Conservation (phyloP, 208 protist genomes). For the Leishmania turanica region DNA sequence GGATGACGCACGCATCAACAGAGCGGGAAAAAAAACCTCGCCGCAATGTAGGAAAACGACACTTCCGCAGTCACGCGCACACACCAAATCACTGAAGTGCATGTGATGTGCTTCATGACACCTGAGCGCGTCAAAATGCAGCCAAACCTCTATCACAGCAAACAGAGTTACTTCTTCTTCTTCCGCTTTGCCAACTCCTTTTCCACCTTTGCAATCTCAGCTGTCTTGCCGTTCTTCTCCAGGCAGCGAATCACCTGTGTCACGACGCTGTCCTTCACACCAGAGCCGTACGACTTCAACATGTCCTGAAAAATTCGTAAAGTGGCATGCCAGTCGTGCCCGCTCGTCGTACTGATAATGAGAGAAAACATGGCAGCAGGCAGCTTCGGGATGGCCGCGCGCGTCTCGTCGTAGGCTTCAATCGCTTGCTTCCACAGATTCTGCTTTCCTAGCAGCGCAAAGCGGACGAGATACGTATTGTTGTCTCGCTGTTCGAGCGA, state of each 20-base stretch:
- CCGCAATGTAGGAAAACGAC: neutral
- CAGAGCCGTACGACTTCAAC: slow-evolving; percentile 63
- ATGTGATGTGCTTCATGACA: neutral
- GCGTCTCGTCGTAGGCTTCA: slow-evolving; percentile 59
- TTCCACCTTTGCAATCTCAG: slow-evolving; percentile 76
- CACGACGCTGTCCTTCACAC: slow-evolving; percentile 76
- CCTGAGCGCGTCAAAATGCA: neutral
- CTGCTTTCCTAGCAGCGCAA: slow-evolving; percentile 76
- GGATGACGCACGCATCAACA: neutral
- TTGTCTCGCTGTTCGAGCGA: slow-evolving; percentile 44
- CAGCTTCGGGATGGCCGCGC: slow-evolving; percentile 40
- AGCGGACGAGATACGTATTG: slow-evolving; percentile 79
- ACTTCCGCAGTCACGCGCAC: neutral
- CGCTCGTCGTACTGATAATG: slow-evolving; percentile 55
- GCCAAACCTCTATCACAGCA: neutral
- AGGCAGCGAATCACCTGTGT: slow-evolving; percentile 77
- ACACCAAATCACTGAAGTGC: slow-evolving; percentile 1
- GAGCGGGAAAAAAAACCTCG: neutral
- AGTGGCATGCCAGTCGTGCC: slow-evolving; percentile 71
- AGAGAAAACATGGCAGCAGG: slow-evolving; percentile 69
- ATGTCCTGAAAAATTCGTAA: slow-evolving; percentile 74
- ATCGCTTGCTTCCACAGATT: slow-evolving; percentile 64
- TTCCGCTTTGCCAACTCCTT: slow-evolving; percentile 68
- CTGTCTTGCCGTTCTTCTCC: slow-evolving; percentile 60
- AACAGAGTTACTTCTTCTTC: slow-evolving; percentile 42